These are phyloP conservation scores for Hericium coralloides DNA, from an alignment of 768 basidiomycete species.

Conservation along the genomic window DNA sequence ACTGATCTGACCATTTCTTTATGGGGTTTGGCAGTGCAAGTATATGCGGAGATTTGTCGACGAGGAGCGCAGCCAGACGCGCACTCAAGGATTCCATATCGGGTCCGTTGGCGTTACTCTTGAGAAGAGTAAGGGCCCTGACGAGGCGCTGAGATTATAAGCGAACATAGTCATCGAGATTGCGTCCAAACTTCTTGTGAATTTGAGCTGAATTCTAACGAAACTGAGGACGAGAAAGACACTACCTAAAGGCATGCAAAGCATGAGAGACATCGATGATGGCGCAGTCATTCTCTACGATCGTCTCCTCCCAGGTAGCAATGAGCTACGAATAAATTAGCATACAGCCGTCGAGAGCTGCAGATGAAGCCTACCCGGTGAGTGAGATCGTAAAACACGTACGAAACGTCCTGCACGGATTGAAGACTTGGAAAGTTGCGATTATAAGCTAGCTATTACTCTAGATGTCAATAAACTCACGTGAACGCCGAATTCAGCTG, in stretches of 20 bases:
- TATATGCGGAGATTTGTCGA: conserved; percentile 2
- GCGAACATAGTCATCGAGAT: conserved; percentile 9
- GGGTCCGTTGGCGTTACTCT: conserved; percentile 6
- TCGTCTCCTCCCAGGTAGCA: not conserved
- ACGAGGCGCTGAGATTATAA: conserved; percentile 1
- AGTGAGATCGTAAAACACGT: not conserved
- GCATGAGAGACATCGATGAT: not conserved
- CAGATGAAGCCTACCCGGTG: not conserved
- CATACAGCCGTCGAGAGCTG: not conserved
- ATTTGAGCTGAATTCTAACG: not conserved
- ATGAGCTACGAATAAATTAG: not conserved
- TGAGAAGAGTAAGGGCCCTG: conserved; percentile 4
- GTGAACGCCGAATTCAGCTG: conserved; percentile 2
- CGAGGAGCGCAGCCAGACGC: not conserved
- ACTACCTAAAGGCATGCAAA: not conserved
- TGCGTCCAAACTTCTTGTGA: not conserved
- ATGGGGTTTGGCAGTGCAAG: conserved; percentile 4
- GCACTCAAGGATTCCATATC: not conserved
- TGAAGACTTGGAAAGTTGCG: not conserved
- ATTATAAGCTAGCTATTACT: too few species aligned
- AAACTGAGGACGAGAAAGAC: not conserved
- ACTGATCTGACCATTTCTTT: conserved; percentile 1
- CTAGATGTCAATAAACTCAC: not conserved
- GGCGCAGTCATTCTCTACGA: not conserved
- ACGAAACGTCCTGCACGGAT: conserved; percentile 1